A percentile compares a stretch with the other conserved stretches of the same genome.
These are phyloP conservation scores for Hygrophorus pudorinus DNA, from an alignment of 768 basidiomycete species.

Conservation along the genomic window DNA sequence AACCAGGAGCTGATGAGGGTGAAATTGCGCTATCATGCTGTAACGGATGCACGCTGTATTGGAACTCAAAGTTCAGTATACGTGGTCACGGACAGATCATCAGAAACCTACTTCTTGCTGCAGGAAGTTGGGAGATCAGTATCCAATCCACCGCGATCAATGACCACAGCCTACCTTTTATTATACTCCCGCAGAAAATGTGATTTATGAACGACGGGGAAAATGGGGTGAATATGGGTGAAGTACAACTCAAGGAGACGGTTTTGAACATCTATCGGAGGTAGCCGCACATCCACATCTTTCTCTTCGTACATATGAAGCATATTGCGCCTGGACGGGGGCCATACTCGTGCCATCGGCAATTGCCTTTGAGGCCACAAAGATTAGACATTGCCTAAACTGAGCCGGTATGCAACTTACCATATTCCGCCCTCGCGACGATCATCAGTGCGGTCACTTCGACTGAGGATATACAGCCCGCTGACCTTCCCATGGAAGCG, in stretches of 20 bases:
- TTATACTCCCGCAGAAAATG: slow-evolving; percentile 60
- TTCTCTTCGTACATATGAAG: slow-evolving; percentile 31
- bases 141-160: background rate
- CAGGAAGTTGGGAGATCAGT: background rate
- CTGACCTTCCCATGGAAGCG: slow-evolving; percentile 76
- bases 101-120: background rate
- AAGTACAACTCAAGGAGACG: slow-evolving; percentile 70
- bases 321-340: slow-evolving; percentile 37
- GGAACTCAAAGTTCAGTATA: background rate
- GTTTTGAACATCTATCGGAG: slow-evolving; percentile 53
- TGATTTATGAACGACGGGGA: slow-evolving; percentile 69
- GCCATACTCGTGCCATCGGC: slow-evolving; percentile 72
- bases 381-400: slow-evolving; percentile 9
- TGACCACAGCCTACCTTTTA: slow-evolving; percentile 29
- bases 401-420: slow-evolving; percentile 23
- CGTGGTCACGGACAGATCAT: background rate
- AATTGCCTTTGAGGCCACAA: slow-evolving; percentile 36
- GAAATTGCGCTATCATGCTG: slow-evolving; percentile 9
- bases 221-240: slow-evolving; percentile 73
- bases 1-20: slow-evolving; percentile 14
- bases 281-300: slow-evolving; percentile 39
- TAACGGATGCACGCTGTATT: background rate
- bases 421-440: slow-evolving; percentile 62
- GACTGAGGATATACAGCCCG: slow-evolving; percentile 66
- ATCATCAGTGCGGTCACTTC: slow-evolving; percentile 54